Conservation (phyloP, 192 early-diverging fungal genomes). For the Podila minutissima region DNA sequence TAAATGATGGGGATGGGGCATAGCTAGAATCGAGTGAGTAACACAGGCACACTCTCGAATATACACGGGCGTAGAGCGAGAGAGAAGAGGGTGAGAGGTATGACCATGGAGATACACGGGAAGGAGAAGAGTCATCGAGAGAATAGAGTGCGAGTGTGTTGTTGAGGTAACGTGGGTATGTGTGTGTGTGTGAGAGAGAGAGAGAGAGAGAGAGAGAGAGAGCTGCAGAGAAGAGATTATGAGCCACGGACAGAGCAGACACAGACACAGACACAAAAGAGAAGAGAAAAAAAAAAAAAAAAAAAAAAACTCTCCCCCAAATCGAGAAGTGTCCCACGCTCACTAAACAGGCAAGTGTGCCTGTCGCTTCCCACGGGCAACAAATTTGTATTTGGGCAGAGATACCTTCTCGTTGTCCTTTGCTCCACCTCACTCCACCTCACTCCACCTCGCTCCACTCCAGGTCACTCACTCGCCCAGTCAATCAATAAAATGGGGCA, state of each 20-base stretch:
- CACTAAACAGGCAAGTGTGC: conserved; percentile 2
- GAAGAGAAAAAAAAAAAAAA: no score
- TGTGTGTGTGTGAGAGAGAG: background rate
- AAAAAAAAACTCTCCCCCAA: conserved; percentile 2
- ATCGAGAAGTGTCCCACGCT: conserved; percentile 9
- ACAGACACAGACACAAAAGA: background rate
- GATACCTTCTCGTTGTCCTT: background rate
- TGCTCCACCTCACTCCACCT: background rate
- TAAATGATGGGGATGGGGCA: no score
- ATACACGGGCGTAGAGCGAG: no score
- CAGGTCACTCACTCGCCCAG: background rate
- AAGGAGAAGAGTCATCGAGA: no score
- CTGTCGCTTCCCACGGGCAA: background rate
- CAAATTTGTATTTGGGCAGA: background rate
- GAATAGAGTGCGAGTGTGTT: no score
- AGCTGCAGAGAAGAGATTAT: background rate
- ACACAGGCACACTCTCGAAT: no score
- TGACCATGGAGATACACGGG: no score
- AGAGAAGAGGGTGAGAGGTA: no score
- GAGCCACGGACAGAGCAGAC: background rate
- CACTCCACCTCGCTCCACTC: background rate
- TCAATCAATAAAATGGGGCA: no score
- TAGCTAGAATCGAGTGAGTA: no score
- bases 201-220: background rate
- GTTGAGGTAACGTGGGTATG: background rate